Evolutionary conservation across 1,139 yeast species (phyloP).

Genomic region (Pichia sp.): DNA sequence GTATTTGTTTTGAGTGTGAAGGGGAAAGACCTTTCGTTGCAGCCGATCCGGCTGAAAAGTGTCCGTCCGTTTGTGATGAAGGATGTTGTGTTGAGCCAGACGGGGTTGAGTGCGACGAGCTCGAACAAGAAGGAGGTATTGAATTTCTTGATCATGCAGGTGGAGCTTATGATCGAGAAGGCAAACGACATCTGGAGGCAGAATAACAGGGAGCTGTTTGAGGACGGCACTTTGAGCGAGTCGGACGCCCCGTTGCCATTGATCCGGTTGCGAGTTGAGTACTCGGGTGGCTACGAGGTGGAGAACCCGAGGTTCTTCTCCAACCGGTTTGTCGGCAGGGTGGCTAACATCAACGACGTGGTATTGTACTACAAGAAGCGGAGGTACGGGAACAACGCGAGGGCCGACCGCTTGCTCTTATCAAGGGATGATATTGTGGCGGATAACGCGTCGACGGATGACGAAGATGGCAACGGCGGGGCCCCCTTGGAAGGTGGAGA

Average conservation of each 20-base stretch:
- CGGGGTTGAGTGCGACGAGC: constrained; percentile 57
- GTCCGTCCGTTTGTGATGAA: constrained; percentile 81
- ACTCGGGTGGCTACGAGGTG: constrained; percentile 84
- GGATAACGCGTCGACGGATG: constrained; percentile 7
- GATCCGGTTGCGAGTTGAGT: constrained; percentile 78
- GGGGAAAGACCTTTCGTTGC: constrained; percentile 55
- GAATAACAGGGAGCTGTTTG: constrained; percentile 32
- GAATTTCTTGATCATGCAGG: constrained; percentile 54
- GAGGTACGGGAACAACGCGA: constrained; percentile 21
- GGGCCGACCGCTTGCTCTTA: background rate
- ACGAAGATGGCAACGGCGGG: constrained; percentile 37
- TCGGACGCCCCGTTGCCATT: constrained; percentile 62
- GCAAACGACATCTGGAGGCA: constrained; percentile 53
- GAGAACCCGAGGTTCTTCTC: constrained; percentile 90
- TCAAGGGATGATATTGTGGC: constrained; percentile 18
- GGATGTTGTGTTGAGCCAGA: constrained; percentile 53
- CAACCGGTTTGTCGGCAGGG: constrained; percentile 81
- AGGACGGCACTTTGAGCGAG: constrained; percentile 24
- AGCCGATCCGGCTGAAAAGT: constrained; percentile 62
- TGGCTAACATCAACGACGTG: constrained; percentile 86
- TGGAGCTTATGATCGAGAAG: constrained; percentile 58
- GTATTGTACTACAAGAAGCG: constrained; percentile 61
- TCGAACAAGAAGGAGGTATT: constrained; percentile 62
- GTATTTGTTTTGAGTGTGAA: constrained; percentile 66
- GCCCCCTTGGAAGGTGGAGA: constrained; percentile 11